Percentiles rank a stretch among this genome's conserved stretches.
These are phyloP conservation scores for Hypoxylon sp. DNA, from an alignment of 2,329 filamentous ascomycete genomes.

Conservation along the genomic window DNA sequence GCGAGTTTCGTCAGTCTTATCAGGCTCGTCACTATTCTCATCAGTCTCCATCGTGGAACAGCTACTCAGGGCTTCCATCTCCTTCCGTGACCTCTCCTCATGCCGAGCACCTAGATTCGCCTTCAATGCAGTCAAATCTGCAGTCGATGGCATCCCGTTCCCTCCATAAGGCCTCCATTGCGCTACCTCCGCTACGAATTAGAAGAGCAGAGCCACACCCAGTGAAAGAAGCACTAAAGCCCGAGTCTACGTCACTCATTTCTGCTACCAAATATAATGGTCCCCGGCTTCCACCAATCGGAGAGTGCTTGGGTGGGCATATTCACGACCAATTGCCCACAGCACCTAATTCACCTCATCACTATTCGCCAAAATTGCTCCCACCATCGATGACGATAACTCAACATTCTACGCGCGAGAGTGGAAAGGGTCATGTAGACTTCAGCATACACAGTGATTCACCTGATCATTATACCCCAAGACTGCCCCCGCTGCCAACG, in stretches of 20 bases:
- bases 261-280: background rate
- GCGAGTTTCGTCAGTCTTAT: background rate
- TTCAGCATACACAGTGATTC: background rate
- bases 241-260: background rate
- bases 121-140: constrained; percentile 63
- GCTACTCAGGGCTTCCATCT: constrained; percentile 51
- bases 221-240: background rate
- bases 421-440: background rate
- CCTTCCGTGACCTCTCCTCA: constrained; percentile 63
- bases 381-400: background rate
- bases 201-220: constrained; percentile 31
- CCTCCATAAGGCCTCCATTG: constrained; percentile 56
- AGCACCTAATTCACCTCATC: constrained; percentile 56
- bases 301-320: constrained; percentile 42
- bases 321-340: constrained; percentile 51
- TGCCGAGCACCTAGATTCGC: constrained; percentile 69
- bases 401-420: background rate
- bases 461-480: constrained; percentile 41
- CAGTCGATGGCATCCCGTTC: constrained; percentile 76
- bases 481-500: background rate
- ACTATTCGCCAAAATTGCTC: constrained; percentile 11
- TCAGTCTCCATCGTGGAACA: background rate
- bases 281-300: constrained; percentile 48
- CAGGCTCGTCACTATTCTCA: constrained; percentile 2
- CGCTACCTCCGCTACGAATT: constrained; percentile 58